Base-by-base conservation (phyloP, 2,329 filamentous ascomycete genomes). In the Colletotrichum spinosum region DNA sequence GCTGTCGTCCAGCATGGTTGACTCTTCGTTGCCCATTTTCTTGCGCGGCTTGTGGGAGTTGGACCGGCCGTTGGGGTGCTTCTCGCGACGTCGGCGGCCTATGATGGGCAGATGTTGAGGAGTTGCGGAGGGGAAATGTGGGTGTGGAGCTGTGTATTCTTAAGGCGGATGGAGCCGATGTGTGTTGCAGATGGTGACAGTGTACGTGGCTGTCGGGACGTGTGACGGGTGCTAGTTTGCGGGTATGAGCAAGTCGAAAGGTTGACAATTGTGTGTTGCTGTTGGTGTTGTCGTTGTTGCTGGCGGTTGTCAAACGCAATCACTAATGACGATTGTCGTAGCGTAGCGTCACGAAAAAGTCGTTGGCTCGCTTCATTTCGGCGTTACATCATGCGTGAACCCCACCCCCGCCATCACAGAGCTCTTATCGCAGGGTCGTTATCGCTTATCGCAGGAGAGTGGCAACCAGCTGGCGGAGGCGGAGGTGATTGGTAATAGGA, bases 21-120 rank as follows among this genome's bases (percentile, higher is more conserved):
- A 97, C 69, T 89, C 84, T 75, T 97, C 93, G 77, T 97, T 93
- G 65, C 94, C 94, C 95, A 97, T 97, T 60, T 81, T 92, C 72
- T 72, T 75, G 69, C 70, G 71, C 48, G 58, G 58, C 59, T 73
- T 68, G 72, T 74, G 71, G 70, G 72, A 63, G 75, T 75, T 70
- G 72, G 70, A 37, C 72, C 71, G 66, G 74, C 73, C 73, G 55
- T 74, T 72, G 68, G 77, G 72, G 60, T 79, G 73, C 51, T 74
- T 75, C 59, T 76, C 70, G 65, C 75, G 76, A 63, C 74, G 76
- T 71, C 75, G 74, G 68, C 78, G 77, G 72, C 77, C 78, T 79
- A 80, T 80, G 63, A 70, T 80, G 73, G 71, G 63, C 63, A 13
- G 48, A n/a, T 38, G 59, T 34, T 25, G 25, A 25, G 25, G 53